Evolutionary conservation across 805 yeast genomes (phyloP), one percentile per base, ranked within the genome.

Genomic region (Schwanniomyces sp.): DNA sequence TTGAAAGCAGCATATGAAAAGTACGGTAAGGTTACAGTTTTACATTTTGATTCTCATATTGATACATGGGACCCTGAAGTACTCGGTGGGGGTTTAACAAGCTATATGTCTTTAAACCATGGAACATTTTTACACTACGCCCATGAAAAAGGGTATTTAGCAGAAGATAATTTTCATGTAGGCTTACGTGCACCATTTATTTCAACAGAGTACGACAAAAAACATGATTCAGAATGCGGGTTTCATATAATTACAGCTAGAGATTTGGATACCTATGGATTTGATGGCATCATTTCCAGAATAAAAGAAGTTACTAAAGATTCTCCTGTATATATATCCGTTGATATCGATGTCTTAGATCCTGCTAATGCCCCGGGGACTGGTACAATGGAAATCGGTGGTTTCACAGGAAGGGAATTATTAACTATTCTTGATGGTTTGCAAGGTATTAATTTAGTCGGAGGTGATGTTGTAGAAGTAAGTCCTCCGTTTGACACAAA

Each of bases 371-470:
- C 89, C 2, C 88, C 91, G 12, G 91, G 88, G 1, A 86, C 92
- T 0, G 94, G 94, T 8, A 86, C 94, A 4, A 79, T 85, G 54
- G 94, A 86, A 59, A 80, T 78, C 4, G 94, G 91, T 12, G 94
- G 94, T 2, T 79, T 45, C 29, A 45, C 44, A n/a, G 44, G 30
- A 27, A 71, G 92, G 41, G 92, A 86, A 59, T 67, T 86, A 30
- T 74, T 84, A 50, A 67, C 75, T 6, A 64, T 86, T 21, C 54
- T 86, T 39, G 84, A 87, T 47, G 82, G 80, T 1, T 64, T 87
- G 14, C 82, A 80, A 40, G 82, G 81, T 1, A 64, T 86, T 47
- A 75, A 82, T 49, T 50, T 86, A 37, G 82, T 86, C 4, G 92
- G 92, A 18, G 89, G 86, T 11, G 94, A 86, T 57, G 75, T 86